A percentile compares a stretch with the other conserved stretches of the same genome.
Evolutionary conservation across 140 eudicot species (phyloP).

Genomic region (Flaveria floridana): DNA sequence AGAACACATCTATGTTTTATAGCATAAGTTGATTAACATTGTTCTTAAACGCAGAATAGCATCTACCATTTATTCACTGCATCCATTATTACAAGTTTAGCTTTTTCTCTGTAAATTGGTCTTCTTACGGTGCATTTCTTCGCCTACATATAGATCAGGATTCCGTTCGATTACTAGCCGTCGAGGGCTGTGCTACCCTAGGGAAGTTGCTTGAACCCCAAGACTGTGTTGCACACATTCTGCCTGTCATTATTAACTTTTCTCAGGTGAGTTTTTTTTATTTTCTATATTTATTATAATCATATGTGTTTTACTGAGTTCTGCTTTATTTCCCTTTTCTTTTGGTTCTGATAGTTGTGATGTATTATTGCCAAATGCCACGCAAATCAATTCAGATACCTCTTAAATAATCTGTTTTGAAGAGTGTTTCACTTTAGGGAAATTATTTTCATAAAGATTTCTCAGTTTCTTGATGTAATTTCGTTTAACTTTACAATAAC

Average conservation of each 20-base stretch:
- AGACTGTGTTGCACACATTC: conserved; percentile 92
- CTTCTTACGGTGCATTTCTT: conserved; percentile 21
- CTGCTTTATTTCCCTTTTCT: too few relatives aligned
- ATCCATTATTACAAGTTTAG: conserved; percentile 4
- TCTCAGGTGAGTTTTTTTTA: conserved; percentile 58
- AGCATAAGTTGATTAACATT: background rate
- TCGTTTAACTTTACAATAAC: too few relatives aligned
- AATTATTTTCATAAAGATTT: too few relatives aligned
- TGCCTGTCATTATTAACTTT: conserved; percentile 89
- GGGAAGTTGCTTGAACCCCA: conserved; percentile 94
- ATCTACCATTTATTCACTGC: conserved; percentile 11
- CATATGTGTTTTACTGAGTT: background rate
- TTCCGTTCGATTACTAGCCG: conserved; percentile 97
- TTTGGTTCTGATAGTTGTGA: too few relatives aligned
- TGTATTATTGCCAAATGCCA: too few relatives aligned
- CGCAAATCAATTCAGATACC: too few relatives aligned
- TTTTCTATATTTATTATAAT: background rate
- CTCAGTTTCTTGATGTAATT: too few relatives aligned
- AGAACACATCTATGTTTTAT: background rate
- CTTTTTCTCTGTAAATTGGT: conserved; percentile 6
- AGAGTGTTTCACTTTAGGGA: too few relatives aligned
- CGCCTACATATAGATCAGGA: conserved; percentile 69
- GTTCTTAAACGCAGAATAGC: conserved; percentile 13
- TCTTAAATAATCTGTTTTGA: too few relatives aligned
- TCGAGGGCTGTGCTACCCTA: conserved; percentile 99